Evolutionary conservation across 1,284 basidiomycete species (phyloP).

Genomic region (Exobasidium cylindrosporum): DNA sequence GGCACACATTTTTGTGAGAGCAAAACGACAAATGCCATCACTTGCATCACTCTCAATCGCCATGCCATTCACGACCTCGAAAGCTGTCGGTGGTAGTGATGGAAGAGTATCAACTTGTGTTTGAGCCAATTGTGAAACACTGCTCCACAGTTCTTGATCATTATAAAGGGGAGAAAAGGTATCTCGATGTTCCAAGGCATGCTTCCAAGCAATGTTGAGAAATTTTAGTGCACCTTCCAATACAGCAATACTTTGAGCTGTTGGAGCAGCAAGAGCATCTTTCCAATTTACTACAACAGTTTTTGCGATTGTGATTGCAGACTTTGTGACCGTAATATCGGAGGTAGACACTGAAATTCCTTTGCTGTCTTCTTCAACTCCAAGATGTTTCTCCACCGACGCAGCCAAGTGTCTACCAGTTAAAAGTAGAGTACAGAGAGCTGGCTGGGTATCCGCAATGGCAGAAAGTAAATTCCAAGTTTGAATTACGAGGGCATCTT

Average conservation of each 20-base stretch:
- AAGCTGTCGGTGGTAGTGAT: slow-evolving; percentile 18
- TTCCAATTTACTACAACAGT: slow-evolving; percentile 72
- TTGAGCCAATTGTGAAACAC: slow-evolving; percentile 64
- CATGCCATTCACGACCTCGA: slow-evolving; percentile 15
- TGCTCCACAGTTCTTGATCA: slow-evolving; percentile 66
- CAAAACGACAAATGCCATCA: slow-evolving; percentile 47
- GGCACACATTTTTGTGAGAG: slow-evolving; percentile 72
- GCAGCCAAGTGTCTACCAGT: slow-evolving; percentile 65
- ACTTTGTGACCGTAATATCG: slow-evolving; percentile 15
- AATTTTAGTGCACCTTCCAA: slow-evolving; percentile 75
- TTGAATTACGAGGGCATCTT: slow-evolving; percentile 66
- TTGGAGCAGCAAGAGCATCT: slow-evolving; percentile 64
- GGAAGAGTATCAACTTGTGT: slow-evolving; percentile 63
- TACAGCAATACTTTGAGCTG: slow-evolving; percentile 50
- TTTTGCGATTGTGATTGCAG: slow-evolving; percentile 61
- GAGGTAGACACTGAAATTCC: slow-evolving; percentile 13
- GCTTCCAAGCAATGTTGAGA: slow-evolving; percentile 76
- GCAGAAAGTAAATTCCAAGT: slow-evolving; percentile 81
- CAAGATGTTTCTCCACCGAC: slow-evolving; percentile 28
- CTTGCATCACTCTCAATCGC: slow-evolving; percentile 60
- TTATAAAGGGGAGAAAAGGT: slow-evolving; percentile 64
- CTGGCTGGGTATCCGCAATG: slow-evolving; percentile 80
- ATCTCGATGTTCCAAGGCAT: slow-evolving; percentile 70
- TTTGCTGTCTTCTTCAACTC: slow-evolving; percentile 33
- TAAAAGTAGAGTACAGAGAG: slow-evolving; percentile 76